These are phyloP conservation scores for Artemisia tridentata DNA, from an alignment of 129 eudicot species.

Conservation along the genomic window DNA sequence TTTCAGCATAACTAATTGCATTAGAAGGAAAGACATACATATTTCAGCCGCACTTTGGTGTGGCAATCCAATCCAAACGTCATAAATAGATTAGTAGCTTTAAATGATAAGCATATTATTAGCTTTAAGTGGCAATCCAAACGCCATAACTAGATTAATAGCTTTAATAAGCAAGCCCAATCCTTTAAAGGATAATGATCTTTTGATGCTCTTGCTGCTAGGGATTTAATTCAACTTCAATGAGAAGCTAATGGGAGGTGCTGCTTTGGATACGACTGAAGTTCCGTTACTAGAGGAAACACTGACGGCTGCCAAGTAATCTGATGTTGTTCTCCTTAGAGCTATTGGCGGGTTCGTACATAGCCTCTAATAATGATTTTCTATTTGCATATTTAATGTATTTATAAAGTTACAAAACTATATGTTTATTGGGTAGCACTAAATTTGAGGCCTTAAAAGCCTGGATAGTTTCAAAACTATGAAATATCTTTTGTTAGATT, in stretches of 20 bases:
- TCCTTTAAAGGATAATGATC: background rate
- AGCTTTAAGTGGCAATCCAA: too few species aligned
- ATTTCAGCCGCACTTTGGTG: too few species aligned
- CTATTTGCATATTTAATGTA: background rate
- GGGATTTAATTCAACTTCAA: conserved; percentile 77
- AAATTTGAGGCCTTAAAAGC: background rate
- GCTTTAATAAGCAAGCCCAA: background rate
- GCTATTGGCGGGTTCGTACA: conserved; percentile 86
- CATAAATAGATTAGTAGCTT: background rate
- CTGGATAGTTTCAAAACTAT: background rate
- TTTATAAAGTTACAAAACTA: too few species aligned
- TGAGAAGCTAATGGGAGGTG: conserved; percentile 91
- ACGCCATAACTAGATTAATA: background rate
- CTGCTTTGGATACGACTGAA: conserved; percentile 82
- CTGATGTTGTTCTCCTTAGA: conserved; percentile 94
- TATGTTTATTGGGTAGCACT: background rate
- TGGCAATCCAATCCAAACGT: background rate
- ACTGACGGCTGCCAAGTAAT: conserved; percentile 64
- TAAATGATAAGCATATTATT: too few species aligned
- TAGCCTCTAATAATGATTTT: background rate
- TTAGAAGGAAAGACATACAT: too few species aligned
- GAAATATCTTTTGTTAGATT: conserved; percentile 3
- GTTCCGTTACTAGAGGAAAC: conserved; percentile 97
- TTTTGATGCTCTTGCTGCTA: conserved; percentile 9
- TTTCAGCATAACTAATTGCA: too few species aligned